Evolutionary conservation across 257 asterid species (phyloP), one percentile per base, ranked within the genome.

Genomic region (Leonotis leonurus): DNA sequence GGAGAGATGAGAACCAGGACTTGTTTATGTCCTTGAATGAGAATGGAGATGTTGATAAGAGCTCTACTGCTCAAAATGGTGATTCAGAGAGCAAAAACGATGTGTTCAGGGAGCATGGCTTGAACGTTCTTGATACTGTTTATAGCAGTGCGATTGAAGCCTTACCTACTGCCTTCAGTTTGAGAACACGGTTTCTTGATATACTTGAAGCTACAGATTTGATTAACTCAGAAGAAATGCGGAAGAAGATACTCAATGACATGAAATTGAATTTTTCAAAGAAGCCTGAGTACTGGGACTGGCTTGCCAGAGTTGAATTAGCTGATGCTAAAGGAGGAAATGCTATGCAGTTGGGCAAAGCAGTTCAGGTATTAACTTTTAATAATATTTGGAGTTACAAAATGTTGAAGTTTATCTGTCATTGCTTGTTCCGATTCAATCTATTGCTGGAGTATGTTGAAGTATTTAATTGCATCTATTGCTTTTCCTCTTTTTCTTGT

Each of bases 281-380:
- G 71, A 81, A 81, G 18, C 91, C 96, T 11, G 32, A 27, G 24
- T 92, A 86, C 74, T 92, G 97, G 97, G 94, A 92, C 69, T 92
- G 99, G 99, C 83, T 86, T 46, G 97, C 97, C 13, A 81, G 93
- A 71, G 70, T 30, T 61, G 87, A 78, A 78, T 60, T 64, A 69
- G 60, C 64, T 24, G 80, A 65, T 39, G 37, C 37, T 8, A 74
- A 73, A 57, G 81, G 51, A 30, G 59, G 49, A 33, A 75, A 59
- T 44, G 56, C 76, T 36, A 44, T 73, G 58, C 79, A 71, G 54
- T 65, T 88, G 16, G 73, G 77, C 62, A 77, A 74, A 72, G 82
- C 92, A 20, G 70, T 85, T 73, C 81, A 82, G 96, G 99, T 92
- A 56, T 32, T 30, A n/a, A 50, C 33, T 60, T 45, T 13, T 6